Conservation (phyloP, 1,284 basidiomycete genomes). For the Moniliophthora roreri region DNA sequence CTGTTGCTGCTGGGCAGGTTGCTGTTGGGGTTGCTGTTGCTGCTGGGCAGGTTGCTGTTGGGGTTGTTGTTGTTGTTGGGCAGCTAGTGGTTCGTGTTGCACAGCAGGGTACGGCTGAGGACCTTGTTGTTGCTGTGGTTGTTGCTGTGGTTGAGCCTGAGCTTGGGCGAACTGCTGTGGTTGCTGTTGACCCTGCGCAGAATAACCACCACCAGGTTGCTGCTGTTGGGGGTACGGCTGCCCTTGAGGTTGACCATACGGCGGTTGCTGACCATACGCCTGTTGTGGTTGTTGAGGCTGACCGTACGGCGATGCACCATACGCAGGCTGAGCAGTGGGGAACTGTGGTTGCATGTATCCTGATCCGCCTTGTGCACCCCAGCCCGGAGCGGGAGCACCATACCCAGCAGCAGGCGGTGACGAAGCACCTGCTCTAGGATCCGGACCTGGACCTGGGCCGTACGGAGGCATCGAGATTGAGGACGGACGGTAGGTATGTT, state of each 20-base stretch:
- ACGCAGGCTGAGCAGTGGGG: slow-evolving; percentile 15
- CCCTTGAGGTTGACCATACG: slow-evolving; percentile 13
- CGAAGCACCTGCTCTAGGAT: neutral
- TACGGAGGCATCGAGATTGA: neutral
- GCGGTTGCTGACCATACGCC: slow-evolving; percentile 10
- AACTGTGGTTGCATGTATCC: neutral
- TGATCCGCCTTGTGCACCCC: neutral
- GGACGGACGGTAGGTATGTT: neutral
- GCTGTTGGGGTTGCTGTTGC: slow-evolving; percentile 26
- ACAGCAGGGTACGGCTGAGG: slow-evolving; percentile 21
- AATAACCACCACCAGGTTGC: slow-evolving; percentile 22
- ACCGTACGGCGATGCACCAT: slow-evolving; percentile 14
- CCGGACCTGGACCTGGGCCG: neutral
- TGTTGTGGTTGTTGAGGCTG: slow-evolving; percentile 12
- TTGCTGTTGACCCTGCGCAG: slow-evolving; percentile 24
- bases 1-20: slow-evolving; percentile 23
- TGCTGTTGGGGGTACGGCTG: slow-evolving; percentile 21
- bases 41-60: slow-evolving; percentile 22
- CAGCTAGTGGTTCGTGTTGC: slow-evolving; percentile 23
- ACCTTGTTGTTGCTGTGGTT: slow-evolving; percentile 12
- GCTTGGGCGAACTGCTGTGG: slow-evolving; percentile 26
- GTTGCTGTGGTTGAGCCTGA: slow-evolving; percentile 22
- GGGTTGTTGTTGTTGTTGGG: slow-evolving; percentile 23
- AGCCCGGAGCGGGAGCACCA: slow-evolving; percentile 1
- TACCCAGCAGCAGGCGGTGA: neutral